phyloP scores from a whole-genome alignment of 73 alveolate species.

The Paraurostyla sp. region DNA sequence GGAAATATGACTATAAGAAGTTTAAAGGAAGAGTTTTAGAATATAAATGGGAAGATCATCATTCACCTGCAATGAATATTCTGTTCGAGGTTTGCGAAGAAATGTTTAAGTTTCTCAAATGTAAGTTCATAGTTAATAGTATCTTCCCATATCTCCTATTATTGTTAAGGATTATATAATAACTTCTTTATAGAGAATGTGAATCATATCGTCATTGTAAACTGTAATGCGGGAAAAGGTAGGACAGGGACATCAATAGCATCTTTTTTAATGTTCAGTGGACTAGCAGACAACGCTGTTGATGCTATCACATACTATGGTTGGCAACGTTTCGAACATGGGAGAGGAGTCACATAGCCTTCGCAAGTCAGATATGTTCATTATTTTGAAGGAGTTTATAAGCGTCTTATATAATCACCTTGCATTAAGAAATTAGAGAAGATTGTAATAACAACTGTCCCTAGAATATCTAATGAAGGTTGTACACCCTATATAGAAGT shows the following conservation, averaged over 20 bases:
- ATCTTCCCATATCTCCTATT: not conserved
- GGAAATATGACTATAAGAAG: slow-evolving; percentile 82
- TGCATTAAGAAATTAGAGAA: slow-evolving; percentile 43
- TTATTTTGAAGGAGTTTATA: slow-evolving; percentile 66
- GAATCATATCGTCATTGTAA: slow-evolving; percentile 77
- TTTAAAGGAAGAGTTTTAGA: slow-evolving; percentile 84
- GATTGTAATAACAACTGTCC: slow-evolving; percentile 66
- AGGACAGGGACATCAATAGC: slow-evolving; percentile 89
- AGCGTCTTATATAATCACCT: slow-evolving; percentile 52
- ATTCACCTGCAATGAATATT: slow-evolving; percentile 89
- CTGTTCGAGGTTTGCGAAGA: slow-evolving; percentile 86
- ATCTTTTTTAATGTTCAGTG: slow-evolving; percentile 80
- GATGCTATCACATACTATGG: slow-evolving; percentile 83
- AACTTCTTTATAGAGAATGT: slow-evolving; percentile 53
- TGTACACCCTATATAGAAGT: slow-evolving; percentile 76
- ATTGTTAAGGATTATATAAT: not conserved
- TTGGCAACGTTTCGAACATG: slow-evolving; percentile 73
- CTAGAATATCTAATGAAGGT: slow-evolving; percentile 60
- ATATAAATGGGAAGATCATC: slow-evolving; percentile 93
- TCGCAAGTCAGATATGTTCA: slow-evolving; percentile 75
- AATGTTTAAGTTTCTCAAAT: slow-evolving; percentile 78
- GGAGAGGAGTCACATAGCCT: slow-evolving; percentile 86
- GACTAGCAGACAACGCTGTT: slow-evolving; percentile 70
- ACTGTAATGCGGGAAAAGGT: slow-evolving; percentile 92
- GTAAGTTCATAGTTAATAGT: too few relatives aligned